These are phyloP conservation scores for Petasospora rhodanensis DNA, from an alignment of 1,139 yeast genomes.

Conservation along the genomic window DNA sequence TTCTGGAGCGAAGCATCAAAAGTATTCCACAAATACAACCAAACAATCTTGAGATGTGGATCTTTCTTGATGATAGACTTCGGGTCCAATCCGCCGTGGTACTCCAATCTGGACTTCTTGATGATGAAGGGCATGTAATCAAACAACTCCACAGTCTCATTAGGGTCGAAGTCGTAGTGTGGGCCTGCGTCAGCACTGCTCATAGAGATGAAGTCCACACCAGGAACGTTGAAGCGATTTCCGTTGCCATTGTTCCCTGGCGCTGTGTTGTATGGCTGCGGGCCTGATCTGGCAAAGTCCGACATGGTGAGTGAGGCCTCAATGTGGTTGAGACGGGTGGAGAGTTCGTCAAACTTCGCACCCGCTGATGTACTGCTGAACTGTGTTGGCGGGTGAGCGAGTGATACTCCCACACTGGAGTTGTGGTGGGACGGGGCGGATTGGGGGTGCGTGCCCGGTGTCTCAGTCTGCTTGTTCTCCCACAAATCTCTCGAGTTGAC, in stretches of 20 bases:
- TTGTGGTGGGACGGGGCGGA: too few species aligned
- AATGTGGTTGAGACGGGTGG: constrained; percentile 38
- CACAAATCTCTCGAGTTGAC: constrained; percentile 24
- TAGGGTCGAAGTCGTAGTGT: constrained; percentile 17
- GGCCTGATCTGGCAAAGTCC: constrained; percentile 24
- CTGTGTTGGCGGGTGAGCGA: neutral
- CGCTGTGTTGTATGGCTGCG: neutral
- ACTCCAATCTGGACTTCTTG: constrained; percentile 28
- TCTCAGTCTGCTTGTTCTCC: constrained; percentile 10
- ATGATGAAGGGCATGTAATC: constrained; percentile 28
- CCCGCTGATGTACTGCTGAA: neutral
- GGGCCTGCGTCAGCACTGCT: constrained; percentile 3
- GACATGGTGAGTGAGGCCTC: constrained; percentile 38
- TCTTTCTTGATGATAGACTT: constrained; percentile 39
- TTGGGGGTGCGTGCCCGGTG: too few species aligned
- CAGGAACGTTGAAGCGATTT: neutral
- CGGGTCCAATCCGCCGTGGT: constrained; percentile 32
- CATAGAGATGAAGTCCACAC: constrained; percentile 2
- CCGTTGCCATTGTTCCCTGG: too few species aligned
- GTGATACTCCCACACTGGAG: neutral
- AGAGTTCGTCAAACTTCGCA: constrained; percentile 29
- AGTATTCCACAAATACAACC: constrained; percentile 23
- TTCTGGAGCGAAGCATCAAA: constrained; percentile 11
- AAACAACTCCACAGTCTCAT: constrained; percentile 22
- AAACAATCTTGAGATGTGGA: constrained; percentile 27